Evolutionary conservation across 805 yeast species (phyloP), one percentile per base, ranked within the genome.

Genomic region (Isabelozyma rhagii): DNA sequence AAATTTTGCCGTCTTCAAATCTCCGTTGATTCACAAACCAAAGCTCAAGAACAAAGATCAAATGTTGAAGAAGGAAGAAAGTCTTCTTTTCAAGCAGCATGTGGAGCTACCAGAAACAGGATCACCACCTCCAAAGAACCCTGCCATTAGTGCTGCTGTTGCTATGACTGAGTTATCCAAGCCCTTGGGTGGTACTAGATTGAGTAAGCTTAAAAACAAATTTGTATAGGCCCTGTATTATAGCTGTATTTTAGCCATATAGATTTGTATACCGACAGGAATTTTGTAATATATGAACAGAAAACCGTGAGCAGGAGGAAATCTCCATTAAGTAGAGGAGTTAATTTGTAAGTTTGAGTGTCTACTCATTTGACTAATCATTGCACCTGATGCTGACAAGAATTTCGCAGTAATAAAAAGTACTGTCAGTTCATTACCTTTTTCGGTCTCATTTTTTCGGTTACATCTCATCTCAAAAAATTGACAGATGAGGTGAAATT

Each of bases 31-130:
- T n/a, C 38, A 43, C 39, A 47, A 51, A 31, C 50, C 55, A 13
- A 55, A 57, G 7, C 60, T 64, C 49, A 66, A 61, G 54, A 67
- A 67, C 51, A 68, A 67, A 49, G 78, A 74, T 47, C 71, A 67
- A 40, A 51, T 64, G 48, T 58, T 71, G 39, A 69, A 69, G 56
- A 67, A 68, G 47, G 77, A 74, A 52, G 78, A 73, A 50, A 71
- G 77, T 55, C 49, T 68, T 41, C 56, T 60, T 13, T 71, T 72
- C 52, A 66, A 55, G 28, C 44, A 43, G 11, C 25, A 43, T 17
- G 18, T 8, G 4, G 36, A 13, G 4, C 18, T 8, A 13, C 18
- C 18, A 8, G 41, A 15, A 39, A n/a, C 41, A 4, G 18, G 14
- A n/a, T 39, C 41, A 1, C 36, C 36, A 10, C 36, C 36, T 31